phyloP scores from a whole-genome alignment of 2,329 filamentous ascomycete species.

The Clarireedia sp. region DNA sequence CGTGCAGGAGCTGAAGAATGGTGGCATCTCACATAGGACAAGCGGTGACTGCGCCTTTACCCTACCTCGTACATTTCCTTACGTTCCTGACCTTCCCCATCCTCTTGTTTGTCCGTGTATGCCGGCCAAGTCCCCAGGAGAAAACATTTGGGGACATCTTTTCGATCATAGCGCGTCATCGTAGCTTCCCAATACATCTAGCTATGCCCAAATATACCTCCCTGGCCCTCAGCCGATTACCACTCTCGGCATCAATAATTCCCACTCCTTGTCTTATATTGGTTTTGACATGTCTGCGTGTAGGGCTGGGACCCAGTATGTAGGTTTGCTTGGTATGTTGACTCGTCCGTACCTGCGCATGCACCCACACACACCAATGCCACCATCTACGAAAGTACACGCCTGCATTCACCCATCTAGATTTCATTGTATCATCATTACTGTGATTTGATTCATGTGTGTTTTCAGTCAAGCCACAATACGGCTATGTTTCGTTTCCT shows the following conservation, averaged over 20 bases:
- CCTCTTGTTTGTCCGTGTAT: not conserved
- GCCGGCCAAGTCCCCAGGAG: not conserved
- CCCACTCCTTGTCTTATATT: conserved; percentile 1
- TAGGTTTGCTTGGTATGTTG: not conserved
- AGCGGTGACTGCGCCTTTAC: conserved; percentile 6
- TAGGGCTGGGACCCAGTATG: no score
- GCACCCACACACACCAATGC: no score
- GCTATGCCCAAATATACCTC: not conserved
- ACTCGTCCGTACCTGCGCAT: not conserved
- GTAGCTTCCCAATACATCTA: not conserved
- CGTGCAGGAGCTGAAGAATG: conserved; percentile 2
- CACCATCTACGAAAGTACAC: no score
- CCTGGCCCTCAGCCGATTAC: not conserved
- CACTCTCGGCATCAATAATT: not conserved
- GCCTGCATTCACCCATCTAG: not conserved
- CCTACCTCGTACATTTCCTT: not conserved
- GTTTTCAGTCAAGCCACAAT: conserved; percentile 18
- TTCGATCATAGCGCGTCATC: not conserved
- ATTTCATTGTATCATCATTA: not conserved
- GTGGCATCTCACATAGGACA: conserved; percentile 6
- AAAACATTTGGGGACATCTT: not conserved
- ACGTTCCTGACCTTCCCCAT: not conserved
- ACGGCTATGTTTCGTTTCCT: conserved; percentile 17
- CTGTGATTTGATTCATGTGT: not conserved
- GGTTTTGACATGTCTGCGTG: not conserved